Base-by-base conservation (phyloP, 2,329 filamentous ascomycete species). In the Aspergillus ruber region DNA sequence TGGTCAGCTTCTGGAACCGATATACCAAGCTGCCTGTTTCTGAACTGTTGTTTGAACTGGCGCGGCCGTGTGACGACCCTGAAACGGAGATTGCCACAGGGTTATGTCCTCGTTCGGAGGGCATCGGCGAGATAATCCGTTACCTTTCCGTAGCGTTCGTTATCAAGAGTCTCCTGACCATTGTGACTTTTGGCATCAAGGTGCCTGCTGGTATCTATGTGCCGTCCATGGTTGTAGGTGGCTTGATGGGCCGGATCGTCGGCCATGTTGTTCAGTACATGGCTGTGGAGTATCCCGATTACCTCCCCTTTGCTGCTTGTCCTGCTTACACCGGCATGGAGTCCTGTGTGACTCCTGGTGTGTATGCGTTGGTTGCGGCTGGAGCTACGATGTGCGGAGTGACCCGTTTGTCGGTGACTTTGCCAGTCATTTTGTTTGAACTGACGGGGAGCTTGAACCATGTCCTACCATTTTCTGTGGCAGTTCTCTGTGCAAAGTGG, bases 381-480 rank as follows among this genome's bases (percentile, higher is more conserved):
- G 93, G 93, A 13, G 90, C 93, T 1, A 96, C 91, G 27, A 97
- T 98, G 93, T 97, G 91, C 56, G 93, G 93, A 43, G 93, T 97
- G 2, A 98, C 93, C 1, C 81, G 93, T 43, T 72, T 98, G 1
- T 95, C 90, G 0, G 88, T 98, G 18, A 97, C 93, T 0, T 76
- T 98, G 7, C 90, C 90, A 0, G 90, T 97, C 61, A 97, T 98
- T 51, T 74, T 97, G 1, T 97, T 98, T 58, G 93, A 98, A 67
- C 76, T 98, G 32, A 98, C 93, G 0, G 93, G 93, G 47, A 95
- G 89, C 64, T 75, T 97, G 43, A 88, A 97, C 65, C 94, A 97
- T 60, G 93, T 98, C 3, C 74, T 98, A 9, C 93, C 93, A 0
- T 97, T 97, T 66, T 96, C 90, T 0, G 74, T 98, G 7, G 86